Base-by-base conservation (phyloP, 331 rosid species). In the Ulmus americana region DNA sequence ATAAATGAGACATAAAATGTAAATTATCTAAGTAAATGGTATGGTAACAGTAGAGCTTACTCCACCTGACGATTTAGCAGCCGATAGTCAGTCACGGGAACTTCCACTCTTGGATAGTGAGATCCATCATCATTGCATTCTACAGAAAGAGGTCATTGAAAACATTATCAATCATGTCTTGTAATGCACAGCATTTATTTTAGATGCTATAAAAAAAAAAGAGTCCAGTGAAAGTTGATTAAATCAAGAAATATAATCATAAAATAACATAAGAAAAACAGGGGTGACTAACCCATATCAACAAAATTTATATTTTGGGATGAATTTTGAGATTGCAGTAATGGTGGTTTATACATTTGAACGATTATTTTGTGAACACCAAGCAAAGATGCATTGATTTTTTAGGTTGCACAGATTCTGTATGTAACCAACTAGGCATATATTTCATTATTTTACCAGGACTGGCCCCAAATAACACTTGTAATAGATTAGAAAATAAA, bases 51-150 rank as follows among this genome's bases (percentile, higher is more conserved):
- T 54, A 13, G 45, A 76, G 56, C 64, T 55, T 63, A 72, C 61
- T 59, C 76, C 78, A 91, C 96, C 91, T 77, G 82, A 66, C 74
- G 64, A 68, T 70, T 78, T 53, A 59, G 69, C 45, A 63, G 74
- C 39, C 61, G 70, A 68, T 65, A 47, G 68, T 85, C 86, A 46
- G 80, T 77, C 73, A 85, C 70, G 0, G 86, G 95, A 59, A 88
- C 64, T 74, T 72, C 88, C 47, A 76, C 69, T 72, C 83, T 83
- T 40, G 95, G 87, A 79, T 83, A 82, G 64, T 76, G 80, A 57
- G 95, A 77, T 72, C 80, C 90, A 69, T 86, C 95, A 74, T 83
- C 74, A 72, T 48, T 82, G 77, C 79, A 76, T 74, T 77, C 97
- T 91, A 70, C 82, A 72, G 58, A 54, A 58, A 80, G 60, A 43